Evolutionary conservation across 2,329 filamentous ascomycete species (phyloP).

Genomic region (Beauveria brongniartii): DNA sequence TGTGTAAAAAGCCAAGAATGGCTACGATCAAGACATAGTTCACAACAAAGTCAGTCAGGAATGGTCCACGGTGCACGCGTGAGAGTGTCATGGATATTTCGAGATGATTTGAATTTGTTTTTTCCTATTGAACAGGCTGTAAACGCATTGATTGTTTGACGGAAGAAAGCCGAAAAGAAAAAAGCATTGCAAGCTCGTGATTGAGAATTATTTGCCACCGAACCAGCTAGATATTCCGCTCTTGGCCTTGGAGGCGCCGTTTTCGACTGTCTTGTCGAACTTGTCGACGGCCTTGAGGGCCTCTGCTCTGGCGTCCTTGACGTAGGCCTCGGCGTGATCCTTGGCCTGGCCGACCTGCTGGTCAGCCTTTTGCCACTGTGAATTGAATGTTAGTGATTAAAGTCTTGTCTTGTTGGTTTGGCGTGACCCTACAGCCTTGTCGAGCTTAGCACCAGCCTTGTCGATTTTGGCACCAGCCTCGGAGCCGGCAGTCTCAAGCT

Average conservation of each 20-base stretch:
- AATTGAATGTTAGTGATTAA: not conserved
- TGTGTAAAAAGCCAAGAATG: not conserved
- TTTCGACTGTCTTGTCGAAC: conserved; percentile 74
- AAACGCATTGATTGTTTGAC: not conserved
- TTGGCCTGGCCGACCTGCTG: conserved; percentile 54
- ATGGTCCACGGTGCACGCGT: not conserved
- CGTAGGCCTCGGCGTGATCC: conserved; percentile 49
- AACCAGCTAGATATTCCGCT: conserved; percentile 81
- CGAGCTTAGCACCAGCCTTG: conserved; percentile 49
- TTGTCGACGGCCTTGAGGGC: conserved; percentile 68
- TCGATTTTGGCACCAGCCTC: conserved; percentile 56
- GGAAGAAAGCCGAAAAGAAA: not conserved
- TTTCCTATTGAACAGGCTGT: conserved; percentile 1
- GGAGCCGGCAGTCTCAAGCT: conserved; percentile 40
- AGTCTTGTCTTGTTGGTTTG: no score
- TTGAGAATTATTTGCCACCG: conserved; percentile 40
- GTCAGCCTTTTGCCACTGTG: conserved; percentile 48
- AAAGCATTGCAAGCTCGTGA: not conserved
- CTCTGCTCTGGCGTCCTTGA: conserved; percentile 56
- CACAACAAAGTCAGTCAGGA: not conserved
- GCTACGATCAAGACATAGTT: not conserved
- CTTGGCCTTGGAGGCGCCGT: conserved; percentile 75
- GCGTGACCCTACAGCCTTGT: conserved; percentile 53
- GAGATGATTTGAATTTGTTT: not conserved
- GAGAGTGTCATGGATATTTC: not conserved